Evolutionary conservation across 768 basidiomycete genomes (phyloP), one percentile per base, ranked within the genome.

Genomic region (Flagelloscypha sp.): DNA sequence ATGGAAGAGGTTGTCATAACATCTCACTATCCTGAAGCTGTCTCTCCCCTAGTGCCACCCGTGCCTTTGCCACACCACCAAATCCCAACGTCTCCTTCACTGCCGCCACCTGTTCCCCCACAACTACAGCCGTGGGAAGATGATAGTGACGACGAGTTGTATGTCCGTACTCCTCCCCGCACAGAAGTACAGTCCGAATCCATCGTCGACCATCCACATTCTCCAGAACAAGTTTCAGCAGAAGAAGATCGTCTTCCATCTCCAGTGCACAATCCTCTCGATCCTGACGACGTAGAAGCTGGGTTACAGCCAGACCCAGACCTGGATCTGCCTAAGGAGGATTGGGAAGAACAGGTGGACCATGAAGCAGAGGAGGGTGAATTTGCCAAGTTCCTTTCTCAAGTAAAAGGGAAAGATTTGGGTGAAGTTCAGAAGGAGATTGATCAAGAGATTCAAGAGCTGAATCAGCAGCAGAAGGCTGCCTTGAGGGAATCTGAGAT

Each of bases 401-500:
- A 90, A 47, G 82, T 99, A 45, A 88, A 89, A 53, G 88, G 87
- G 6, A 78, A 74, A 41, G 77, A 92, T 51, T 56, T 98, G 31
- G 79, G 85, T 23, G 70, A 78, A 27, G 84, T 94, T 27, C 71
- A 82, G 37, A 68, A 70, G 35, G 95, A 98, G 57, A 92, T 98
- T 28, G 88, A 95, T 53, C 82, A 84, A 30, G 95, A 99, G 56
- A 89, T 99, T 41, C 68, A 69, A 43, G 64, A 68, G 8, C 62
- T 99, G 27, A 79, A 92, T 53, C 69, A 77, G 56, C 84, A 93
- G 59, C 74, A 76, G 53, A 93, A 88, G 55, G 76, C 77, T 20
- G 89, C 90, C 15, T 79, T 92, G 76, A 70, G 93, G 8, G 93
- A 97, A 59, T 84, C 89, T 2, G 95, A 97, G 50, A n/a, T n/a